These are phyloP conservation scores for Melampsora americana DNA, from an alignment of 1,284 basidiomycete genomes.

Conservation along the genomic window DNA sequence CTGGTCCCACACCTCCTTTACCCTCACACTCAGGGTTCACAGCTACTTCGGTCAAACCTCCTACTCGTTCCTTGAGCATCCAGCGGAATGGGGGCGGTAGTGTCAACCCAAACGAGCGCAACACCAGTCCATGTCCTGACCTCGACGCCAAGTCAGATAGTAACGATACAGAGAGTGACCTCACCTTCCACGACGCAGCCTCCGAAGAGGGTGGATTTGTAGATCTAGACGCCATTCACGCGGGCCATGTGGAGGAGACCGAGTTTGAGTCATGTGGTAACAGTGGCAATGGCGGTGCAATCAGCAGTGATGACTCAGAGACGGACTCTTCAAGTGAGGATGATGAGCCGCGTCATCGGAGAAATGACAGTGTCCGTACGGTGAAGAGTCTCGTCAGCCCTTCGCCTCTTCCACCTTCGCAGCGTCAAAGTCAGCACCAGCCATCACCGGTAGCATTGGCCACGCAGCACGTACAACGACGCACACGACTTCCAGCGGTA, in stretches of 20 bases:
- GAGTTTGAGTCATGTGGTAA: background rate
- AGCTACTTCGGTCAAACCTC: slow-evolving; percentile 8
- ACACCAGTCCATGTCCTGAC: background rate
- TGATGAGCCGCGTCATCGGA: background rate
- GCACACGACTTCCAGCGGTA: slow-evolving; percentile 64
- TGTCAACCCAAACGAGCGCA: background rate
- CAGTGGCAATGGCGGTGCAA: slow-evolving; percentile 9
- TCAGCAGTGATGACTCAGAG: slow-evolving; percentile 29
- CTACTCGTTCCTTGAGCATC: background rate
- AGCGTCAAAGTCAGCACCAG: too few species aligned
- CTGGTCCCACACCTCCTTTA: background rate
- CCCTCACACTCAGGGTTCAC: background rate
- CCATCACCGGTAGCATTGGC: background rate
- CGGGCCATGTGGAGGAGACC: slow-evolving; percentile 19
- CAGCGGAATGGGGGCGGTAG: background rate
- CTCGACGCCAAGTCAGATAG: slow-evolving; percentile 20
- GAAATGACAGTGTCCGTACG: background rate
- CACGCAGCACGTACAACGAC: slow-evolving; percentile 55
- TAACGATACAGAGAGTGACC: slow-evolving; percentile 23
- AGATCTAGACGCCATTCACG: slow-evolving; percentile 34
- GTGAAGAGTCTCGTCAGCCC: background rate
- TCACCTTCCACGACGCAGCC: slow-evolving; percentile 35
- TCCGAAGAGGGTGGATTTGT: slow-evolving; percentile 30
- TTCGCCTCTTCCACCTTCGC: background rate
- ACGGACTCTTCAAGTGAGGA: slow-evolving; percentile 27